phyloP scores from a whole-genome alignment of 2,329 filamentous ascomycete genomes.

The Nannizziopsis barbatae region DNA sequence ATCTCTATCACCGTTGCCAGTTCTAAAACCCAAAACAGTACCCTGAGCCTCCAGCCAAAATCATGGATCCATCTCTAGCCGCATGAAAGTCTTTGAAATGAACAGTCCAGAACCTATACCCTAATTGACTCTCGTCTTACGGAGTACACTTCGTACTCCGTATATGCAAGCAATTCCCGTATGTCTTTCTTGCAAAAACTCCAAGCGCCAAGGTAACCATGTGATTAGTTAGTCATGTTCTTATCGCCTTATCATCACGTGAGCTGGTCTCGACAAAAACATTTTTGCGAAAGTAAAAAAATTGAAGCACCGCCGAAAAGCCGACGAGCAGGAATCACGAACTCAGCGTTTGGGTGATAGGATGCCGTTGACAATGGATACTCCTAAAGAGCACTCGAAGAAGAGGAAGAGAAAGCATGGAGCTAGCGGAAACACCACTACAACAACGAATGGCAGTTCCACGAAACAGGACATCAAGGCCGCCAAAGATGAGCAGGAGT shows the following conservation, averaged over 20 bases:
- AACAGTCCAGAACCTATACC: no score
- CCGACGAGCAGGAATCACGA: conserved; percentile 12
- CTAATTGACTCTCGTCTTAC: no score
- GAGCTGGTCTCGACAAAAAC: no score
- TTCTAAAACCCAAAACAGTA: no score
- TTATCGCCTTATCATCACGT: neutral
- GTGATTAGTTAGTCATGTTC: neutral
- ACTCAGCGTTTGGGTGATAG: neutral
- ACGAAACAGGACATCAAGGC: neutral
- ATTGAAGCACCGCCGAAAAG: conserved; percentile 12
- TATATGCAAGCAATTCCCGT: no score
- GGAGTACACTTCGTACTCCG: no score
- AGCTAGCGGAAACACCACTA: conserved; percentile 8
- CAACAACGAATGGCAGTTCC: neutral
- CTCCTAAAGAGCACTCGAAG: conserved; percentile 30
- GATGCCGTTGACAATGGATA: conserved; percentile 26
- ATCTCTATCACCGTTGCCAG: no score
- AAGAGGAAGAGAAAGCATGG: conserved; percentile 39
- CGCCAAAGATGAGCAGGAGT: conserved; percentile 5
- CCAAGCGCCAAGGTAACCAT: no score
- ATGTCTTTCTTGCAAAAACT: no score
- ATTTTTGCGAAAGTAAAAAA: conserved; percentile 6
- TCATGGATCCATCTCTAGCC: no score
- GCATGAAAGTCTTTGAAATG: no score
- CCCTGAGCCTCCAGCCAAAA: no score